Base-by-base conservation (phyloP, 495 filamentous ascomycete species). In the Neurospora sp. region DNA sequence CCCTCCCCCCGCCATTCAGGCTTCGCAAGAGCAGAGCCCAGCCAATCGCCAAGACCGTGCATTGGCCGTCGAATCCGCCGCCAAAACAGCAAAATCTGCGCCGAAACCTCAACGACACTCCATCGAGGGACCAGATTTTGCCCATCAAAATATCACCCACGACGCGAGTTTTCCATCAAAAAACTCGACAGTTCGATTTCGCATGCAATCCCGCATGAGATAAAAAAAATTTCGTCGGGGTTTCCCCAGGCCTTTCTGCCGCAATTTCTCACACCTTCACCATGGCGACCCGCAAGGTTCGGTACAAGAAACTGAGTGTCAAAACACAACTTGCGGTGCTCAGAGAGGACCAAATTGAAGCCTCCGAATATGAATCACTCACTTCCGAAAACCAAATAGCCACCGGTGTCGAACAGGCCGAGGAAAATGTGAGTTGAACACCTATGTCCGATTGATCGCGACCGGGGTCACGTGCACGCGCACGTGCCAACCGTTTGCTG, bases 381-480 rank as follows among this genome's bases (percentile, higher is more conserved):
- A 85, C 84, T 70, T 84, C 79, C 73, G 84, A 88, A 72, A 80
- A 81, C 75, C 89, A 93, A 87, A 93, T 97, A 80, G 94, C 96
- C 78, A 97, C 95, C 72, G 96, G 96, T 76, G 96, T 99, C 74
- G 96, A 99, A 83, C 94, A 96, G 80, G 91, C 88, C 72, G 96
- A 99, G 83, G 95, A 99, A 87, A 94, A 92, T 85, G 96, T 97
- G 82, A 89, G 94, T 94, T 78, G 78, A 75, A 81, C 77, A 77
- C 78, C 79, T 81, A 75, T 83, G 82, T 79, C 76, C 77, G 73
- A 78, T 76, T 79, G 78, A 82, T 76, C 82, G 80, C 80, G 70
- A 35, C 65, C 53, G 27, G 22, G 69, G 71, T 84, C 84, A 85
- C 83, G 84, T 84, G 84, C 31, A 3, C 1, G 8, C 6, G 85